Base-by-base conservation (phyloP, 768 basidiomycete genomes). In the Auricularia heimuer region DNA sequence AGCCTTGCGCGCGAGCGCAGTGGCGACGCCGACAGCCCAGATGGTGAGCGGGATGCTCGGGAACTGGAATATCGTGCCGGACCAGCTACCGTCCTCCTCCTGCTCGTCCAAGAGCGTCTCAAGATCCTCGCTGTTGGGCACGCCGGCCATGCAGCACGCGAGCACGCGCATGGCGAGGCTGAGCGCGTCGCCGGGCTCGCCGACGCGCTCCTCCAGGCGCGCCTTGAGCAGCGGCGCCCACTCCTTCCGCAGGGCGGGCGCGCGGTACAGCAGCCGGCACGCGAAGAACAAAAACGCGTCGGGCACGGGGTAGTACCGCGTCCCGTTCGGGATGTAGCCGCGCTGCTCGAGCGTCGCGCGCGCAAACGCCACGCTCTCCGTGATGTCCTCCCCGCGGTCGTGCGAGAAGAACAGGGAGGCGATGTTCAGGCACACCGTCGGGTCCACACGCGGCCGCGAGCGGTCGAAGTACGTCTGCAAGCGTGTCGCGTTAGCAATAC, bases 1-100 rank as follows among this genome's bases (percentile, higher is more conserved):
- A 7, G 84, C 84, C 44, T 80, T 80, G 65, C 84, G 71, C 12
- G 83, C 83, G 33, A 84, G 68, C 1, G 83, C 83, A 29, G 83
- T 85, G 2, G 80, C 80, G 24, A 85, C 73, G 0, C 84, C 83
- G 4, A 81, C 78, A 71, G 85, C 85, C 12, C 82, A 80, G 35
- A 85, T 81, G 62, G 73, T 76, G 61, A 83, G 71, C 0, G 78
- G 80, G 0, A 80, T 77, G 0, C 77, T 75, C 3, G 81, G 82
- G 65, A 81, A 83, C 71, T 79, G 82, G 74, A 83, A 86, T 21
- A 85, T 74, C 82, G 82, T 84, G 1, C 85, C 79, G 29, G 77
- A 78, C 81, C 82, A 86, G 3, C 82, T 80, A 18, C 85, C 85
- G 67, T 85, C 84, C 65, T 80, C 80, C 64, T 74, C 74, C 67